Evolutionary conservation across 495 filamentous ascomycete species (phyloP), one percentile per base, ranked within the genome.

Genomic region (Daldinia childiae): DNA sequence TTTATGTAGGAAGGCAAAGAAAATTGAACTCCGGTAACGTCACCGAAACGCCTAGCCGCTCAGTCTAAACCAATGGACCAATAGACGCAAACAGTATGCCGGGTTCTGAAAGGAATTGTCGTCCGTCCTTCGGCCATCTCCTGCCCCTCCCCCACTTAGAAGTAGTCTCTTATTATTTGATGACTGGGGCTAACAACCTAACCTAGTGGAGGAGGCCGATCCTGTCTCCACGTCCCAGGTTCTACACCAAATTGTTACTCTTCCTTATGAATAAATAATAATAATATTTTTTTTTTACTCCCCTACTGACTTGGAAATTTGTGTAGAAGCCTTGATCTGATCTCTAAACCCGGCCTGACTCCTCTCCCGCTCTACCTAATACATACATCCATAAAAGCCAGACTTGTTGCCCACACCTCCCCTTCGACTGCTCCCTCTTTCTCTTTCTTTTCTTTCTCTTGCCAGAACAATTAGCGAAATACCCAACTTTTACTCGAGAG

Each of bases 111-210:
- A 73, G 71, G 19, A 73, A 58, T 45, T 43, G 50, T 68, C 66
- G 68, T 74, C 76, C 76, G 76, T 78, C 76, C 72, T 73, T 78
- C 76, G 76, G 76, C 74, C 71, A 65, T 66, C 62, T 69, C 59
- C 67, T 66, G 57, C 65, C 65, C 70, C 73, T 73, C 76, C 75
- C 75, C 76, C 73, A 76, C 75, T 71, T 77, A 69, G 56, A 27
- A 60, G 24, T 24, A 58, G 36, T 26, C 52, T 72, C 62, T 63
- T 74, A 69, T 74, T 68, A 68, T 30, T 30, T 65, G 45, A 60
- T 14, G 50, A 45, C 57, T 69, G 62, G 62, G 61, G 43, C 68
- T 62, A 66, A 69, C 39, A 54, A 59, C n/a, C 27, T 41, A 54
- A 41, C 8, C 19, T 43, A 64, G 66, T 66, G 73, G 66, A 72